These are phyloP conservation scores for Penicillium psychrosexuale DNA, from an alignment of 2,329 filamentous ascomycete species.

Conservation along the genomic window DNA sequence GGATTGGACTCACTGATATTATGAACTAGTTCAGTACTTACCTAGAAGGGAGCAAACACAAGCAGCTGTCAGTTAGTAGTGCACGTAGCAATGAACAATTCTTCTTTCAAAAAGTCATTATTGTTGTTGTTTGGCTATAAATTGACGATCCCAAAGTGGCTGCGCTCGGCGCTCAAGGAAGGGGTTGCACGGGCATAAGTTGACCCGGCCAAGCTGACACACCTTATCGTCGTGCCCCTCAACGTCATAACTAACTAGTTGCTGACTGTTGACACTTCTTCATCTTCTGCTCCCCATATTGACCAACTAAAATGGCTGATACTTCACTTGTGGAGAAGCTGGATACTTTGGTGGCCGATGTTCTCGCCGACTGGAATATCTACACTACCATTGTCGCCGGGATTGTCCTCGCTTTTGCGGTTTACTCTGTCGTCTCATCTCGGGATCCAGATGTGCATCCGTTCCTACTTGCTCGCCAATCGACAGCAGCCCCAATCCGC, in stretches of 20 bases:
- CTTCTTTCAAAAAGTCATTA: neutral
- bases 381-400: slow-evolving; percentile 72
- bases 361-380: slow-evolving; percentile 77
- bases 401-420: slow-evolving; percentile 63
- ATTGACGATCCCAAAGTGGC: slow-evolving; percentile 4
- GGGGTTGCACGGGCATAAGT: slow-evolving; percentile 19
- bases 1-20: neutral
- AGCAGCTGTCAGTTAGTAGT: slow-evolving; percentile 3
- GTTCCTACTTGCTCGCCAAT: slow-evolving; percentile 82
- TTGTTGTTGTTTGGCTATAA: slow-evolving; percentile 12
- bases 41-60: neutral
- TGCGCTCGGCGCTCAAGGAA: neutral
- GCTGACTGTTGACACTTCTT: slow-evolving; percentile 10
- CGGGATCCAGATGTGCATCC: slow-evolving; percentile 89
- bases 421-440: slow-evolving; percentile 67
- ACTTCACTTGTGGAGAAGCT: slow-evolving; percentile 62
- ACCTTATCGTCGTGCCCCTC: slow-evolving; percentile 14
- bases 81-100: neutral
- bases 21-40: neutral
- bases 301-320: slow-evolving; percentile 35
- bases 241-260: slow-evolving; percentile 18
- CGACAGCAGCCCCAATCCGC: slow-evolving; percentile 72
- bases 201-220: slow-evolving; percentile 15
- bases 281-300: neutral
- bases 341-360: slow-evolving; percentile 65